Evolutionary conservation across 306 rosid species (phyloP).

Genomic region (Boehmeria nivea): DNA sequence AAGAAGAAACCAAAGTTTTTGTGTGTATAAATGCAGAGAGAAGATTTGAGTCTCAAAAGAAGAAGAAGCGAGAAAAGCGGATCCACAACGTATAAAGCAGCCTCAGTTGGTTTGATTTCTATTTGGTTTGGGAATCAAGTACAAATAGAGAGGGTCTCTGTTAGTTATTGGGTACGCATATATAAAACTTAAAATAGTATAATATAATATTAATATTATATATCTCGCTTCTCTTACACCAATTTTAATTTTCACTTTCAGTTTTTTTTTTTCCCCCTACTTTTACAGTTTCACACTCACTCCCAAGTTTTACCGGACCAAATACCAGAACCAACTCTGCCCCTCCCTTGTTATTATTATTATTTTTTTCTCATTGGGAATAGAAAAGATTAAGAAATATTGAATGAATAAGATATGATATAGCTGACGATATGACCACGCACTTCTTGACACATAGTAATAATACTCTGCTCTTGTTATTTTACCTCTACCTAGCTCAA

Average conservation of each 20-base stretch:
- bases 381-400: constrained; percentile 25
- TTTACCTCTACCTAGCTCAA: constrained; percentile 6
- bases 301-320: constrained; percentile 53
- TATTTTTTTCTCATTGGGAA: constrained; percentile 38
- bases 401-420: constrained; percentile 12
- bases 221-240: too few relatives aligned
- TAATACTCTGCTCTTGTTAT: neutral
- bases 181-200: too few relatives aligned
- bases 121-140: constrained; percentile 41
- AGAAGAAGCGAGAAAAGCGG: constrained; percentile 61
- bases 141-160: constrained; percentile 12
- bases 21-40: neutral
- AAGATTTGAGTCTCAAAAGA: too few relatives aligned
- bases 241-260: neutral
- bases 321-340: constrained; percentile 33
- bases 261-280: neutral
- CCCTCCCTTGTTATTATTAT: neutral
- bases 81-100: constrained; percentile 60
- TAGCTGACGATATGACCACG: constrained; percentile 41
- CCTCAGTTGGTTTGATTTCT: constrained; percentile 26
- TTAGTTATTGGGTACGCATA: too few relatives aligned
- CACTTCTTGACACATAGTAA: neutral
- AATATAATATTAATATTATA: too few relatives aligned
- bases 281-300: constrained; percentile 54
- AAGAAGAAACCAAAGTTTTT: constrained; percentile 4